Base-by-base conservation (phyloP, 345 rosid species). In the Dipteronia sinensis region DNA sequence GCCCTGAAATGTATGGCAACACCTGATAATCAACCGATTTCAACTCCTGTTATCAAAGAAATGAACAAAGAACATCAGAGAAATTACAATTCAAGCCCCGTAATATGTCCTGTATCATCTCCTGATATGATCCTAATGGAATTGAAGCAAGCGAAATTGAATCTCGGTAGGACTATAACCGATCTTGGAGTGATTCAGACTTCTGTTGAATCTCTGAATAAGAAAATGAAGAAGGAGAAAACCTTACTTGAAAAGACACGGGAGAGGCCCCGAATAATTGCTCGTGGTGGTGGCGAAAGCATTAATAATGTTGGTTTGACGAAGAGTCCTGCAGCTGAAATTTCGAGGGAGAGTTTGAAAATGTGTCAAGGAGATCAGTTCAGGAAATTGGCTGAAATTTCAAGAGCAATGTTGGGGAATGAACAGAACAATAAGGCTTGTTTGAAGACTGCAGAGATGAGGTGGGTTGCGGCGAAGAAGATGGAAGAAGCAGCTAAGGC, bases 401-500 rank as follows among this genome's bases (percentile, higher is more conserved):
- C 84, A 4, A 80, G 81, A 76, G 67, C 67, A 25, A 78, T 64
- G 76, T 29, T 77, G 7, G 79, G 73, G 46, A 81, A 85, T 73
- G 86, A 84, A 42, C 89, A 85, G 49, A 79, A 49, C 79, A 90
- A 53, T 53, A 53, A 78, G 82, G 69, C 73, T 46, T 81, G 71
- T 76, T 47, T 90, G 49, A 89, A 72, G 79, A 90, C 92, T 2
- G 97, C 92, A 51, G 98, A 96, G 78, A 89, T 96, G 95, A 96
- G 93, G 82, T 77, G 89, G 85, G 65, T 89, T 76, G 99, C 99
- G n/a, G 98, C 97, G 38, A 91, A 87, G 66, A 96, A 94, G 86
- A 94, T 94, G 99, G 98, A 94, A 87, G 99, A 96, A 85, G 99
- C 99, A 76, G 99, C 99, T 16, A 87, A 83, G 78, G 99, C 99